Evolutionary conservation across 1,139 yeast species (phyloP).

Genomic region (Martiniozyma asiatica): DNA sequence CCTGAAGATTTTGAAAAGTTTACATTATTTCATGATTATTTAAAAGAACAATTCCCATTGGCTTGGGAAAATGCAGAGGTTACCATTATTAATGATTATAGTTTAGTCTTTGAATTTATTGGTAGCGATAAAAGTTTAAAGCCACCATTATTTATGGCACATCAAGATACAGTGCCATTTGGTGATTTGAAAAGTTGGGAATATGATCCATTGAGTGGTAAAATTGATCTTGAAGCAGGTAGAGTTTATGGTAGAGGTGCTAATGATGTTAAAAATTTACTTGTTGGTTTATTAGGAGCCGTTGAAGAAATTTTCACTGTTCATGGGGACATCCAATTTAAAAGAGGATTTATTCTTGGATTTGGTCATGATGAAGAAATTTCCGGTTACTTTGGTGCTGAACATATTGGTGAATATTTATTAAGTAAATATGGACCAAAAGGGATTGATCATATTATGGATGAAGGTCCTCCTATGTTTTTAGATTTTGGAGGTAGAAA

Average conservation of each 20-base stretch:
- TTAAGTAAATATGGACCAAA: conserved; percentile 41
- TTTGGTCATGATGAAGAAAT: conserved; percentile 71
- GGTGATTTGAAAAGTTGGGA: conserved; percentile 44
- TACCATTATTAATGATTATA: conserved; percentile 33
- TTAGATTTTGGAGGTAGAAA: conserved; percentile 9
- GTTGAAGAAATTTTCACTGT: conserved; percentile 36
- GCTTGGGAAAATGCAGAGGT: conserved; percentile 29
- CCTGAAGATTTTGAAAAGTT: conserved; percentile 27
- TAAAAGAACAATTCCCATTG: conserved; percentile 31
- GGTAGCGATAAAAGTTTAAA: conserved; percentile 44
- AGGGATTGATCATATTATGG: conserved; percentile 42
- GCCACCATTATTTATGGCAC: conserved; percentile 64
- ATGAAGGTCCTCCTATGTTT: conserved; percentile 38
- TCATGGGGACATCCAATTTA: conserved; percentile 31
- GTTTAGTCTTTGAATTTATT: conserved; percentile 20
- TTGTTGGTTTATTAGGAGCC: conserved; percentile 48
- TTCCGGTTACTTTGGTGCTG: conserved; percentile 47
- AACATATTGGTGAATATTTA: conserved; percentile 28
- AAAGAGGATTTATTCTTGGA: conserved; percentile 43
- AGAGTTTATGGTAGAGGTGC: conserved; percentile 56
- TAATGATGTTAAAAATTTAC: conserved; percentile 47
- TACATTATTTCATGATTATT: conserved; percentile 29
- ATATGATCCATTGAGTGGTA: conserved; percentile 57
- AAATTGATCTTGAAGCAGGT: conserved; percentile 38
- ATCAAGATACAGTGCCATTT: conserved; percentile 78